A percentile compares a stretch with the other conserved stretches of the same genome.
Evolutionary conservation across 192 early-diverging fungal species (phyloP).

Genomic region (Dissophora globulifera): DNA sequence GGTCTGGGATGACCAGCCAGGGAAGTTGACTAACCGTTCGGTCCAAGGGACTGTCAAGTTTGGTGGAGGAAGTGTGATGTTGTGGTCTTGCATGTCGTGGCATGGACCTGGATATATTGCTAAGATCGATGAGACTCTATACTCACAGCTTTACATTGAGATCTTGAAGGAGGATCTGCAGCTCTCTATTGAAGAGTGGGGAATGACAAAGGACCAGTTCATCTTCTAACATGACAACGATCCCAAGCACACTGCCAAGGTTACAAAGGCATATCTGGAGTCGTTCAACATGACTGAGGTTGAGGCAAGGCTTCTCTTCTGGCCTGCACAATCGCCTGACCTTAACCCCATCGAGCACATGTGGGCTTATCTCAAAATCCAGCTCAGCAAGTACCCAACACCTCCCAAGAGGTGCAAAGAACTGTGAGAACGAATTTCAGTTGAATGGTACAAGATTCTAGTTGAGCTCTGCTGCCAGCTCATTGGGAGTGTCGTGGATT

Average conservation of each 20-base stretch:
- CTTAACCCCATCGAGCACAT: slow-evolving; percentile 19
- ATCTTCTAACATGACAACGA: slow-evolving; percentile 55
- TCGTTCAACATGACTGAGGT: slow-evolving; percentile 3
- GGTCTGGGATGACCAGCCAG: slow-evolving; percentile 21
- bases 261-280: slow-evolving; percentile 21
- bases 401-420: not conserved
- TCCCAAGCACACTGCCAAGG: slow-evolving; percentile 45
- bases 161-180: slow-evolving; percentile 24
- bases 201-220: slow-evolving; percentile 11
- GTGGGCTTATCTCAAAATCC: slow-evolving; percentile 7
- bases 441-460: slow-evolving; percentile 7
- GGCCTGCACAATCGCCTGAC: slow-evolving; percentile 14
- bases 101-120: slow-evolving; percentile 14
- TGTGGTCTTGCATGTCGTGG: slow-evolving; percentile 26
- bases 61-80: slow-evolving; percentile 9
- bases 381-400: not conserved
- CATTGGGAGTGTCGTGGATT: no score
- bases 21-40: not conserved
- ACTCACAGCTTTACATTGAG: slow-evolving; percentile 15
- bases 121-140: slow-evolving; percentile 22
- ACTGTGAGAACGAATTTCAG: not conserved
- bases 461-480: not conserved
- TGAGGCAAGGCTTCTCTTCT: slow-evolving; percentile 16
- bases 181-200: slow-evolving; percentile 18
- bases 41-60: slow-evolving; percentile 32